Percentiles rank a stretch among this genome's conserved stretches.
These are phyloP conservation scores for Spathaspora hagerdaliae DNA, from an alignment of 805 yeast species.

Conservation along the genomic window DNA sequence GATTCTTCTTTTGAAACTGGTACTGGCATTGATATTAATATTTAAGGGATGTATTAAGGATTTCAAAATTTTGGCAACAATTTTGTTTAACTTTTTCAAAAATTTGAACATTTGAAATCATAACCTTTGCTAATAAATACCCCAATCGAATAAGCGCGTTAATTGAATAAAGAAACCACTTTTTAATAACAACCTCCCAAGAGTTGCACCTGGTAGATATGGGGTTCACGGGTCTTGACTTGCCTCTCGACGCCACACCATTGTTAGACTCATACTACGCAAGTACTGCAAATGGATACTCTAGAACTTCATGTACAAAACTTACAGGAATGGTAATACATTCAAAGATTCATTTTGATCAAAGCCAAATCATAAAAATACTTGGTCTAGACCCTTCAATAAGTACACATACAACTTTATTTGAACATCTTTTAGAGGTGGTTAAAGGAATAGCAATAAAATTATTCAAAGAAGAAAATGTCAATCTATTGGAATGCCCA, in stretches of 20 bases:
- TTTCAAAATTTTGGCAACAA: background rate
- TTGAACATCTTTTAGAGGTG: background rate
- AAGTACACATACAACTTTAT: constrained; percentile 1
- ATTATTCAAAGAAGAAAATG: background rate
- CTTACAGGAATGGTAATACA: background rate
- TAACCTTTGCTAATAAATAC: too few relatives aligned
- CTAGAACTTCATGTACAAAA: background rate
- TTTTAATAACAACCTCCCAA: too few relatives aligned
- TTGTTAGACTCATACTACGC: too few relatives aligned
- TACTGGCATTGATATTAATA: background rate
- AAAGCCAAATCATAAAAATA: constrained; percentile 1
- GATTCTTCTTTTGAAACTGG: background rate
- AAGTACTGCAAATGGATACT: background rate
- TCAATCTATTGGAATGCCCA: constrained; percentile 13
- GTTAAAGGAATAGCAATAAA: background rate
- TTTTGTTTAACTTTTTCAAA: background rate
- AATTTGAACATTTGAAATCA: too few relatives aligned
- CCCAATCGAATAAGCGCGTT: too few relatives aligned
- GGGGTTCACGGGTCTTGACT: background rate
- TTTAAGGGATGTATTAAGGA: background rate
- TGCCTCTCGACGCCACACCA: background rate
- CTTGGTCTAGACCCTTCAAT: constrained; percentile 2
- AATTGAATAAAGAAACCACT: too few relatives aligned
- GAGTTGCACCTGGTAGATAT: background rate
- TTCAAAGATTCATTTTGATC: background rate